Base-by-base conservation (phyloP, 202 grass and related monocot species). In the Digitaria exilis region DNA sequence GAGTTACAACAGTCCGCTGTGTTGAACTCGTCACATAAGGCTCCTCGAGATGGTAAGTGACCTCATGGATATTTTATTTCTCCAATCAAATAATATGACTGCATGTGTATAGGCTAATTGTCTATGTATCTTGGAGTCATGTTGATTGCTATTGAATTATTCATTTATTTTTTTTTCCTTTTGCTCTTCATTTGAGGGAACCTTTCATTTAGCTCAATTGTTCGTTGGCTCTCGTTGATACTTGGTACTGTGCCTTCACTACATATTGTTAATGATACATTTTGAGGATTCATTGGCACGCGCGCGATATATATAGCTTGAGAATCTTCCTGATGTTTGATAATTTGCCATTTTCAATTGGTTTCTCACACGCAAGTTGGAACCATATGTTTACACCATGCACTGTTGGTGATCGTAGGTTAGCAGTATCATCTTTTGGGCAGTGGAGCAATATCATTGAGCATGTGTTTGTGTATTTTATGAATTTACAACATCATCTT, bases 41-140 rank as follows among this genome's bases (percentile, higher is more conserved):
- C 70, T 86, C 41, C 77, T 82, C 61, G 85, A 9, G 37, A 85
- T 87, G 77, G 91, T 93, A 90, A 87, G 84, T 87, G n/a, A 34
- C 50, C 22, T 81, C 59, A 89, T 48, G 44, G 43, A 65, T 29
- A 3, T 11, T 72, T 59, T 44, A 16, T 89, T 9, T 75, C 2
- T 59, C 16, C 41, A 71, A 56, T 2, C 5, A 29, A 65, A 32
- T 25, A 43, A 77, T 54, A 21, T 81, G 48, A 34, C 15, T 50
- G 46, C 45, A 61, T 86, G 48, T 77, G n/a, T 54, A 57, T 82
- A 61, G 4, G 56, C 8, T 79, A 79, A 22, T 9, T 64, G 59
- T 67, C 21, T 73, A 65, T 29, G 14, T 57, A 11, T 78, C 41
- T 77, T 58, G 19, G 28, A 68, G 26, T 73, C 8, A 77, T 32